Base-by-base conservation (phyloP, 2,329 filamentous ascomycete genomes). In the Ploettnerulaceae sp. region DNA sequence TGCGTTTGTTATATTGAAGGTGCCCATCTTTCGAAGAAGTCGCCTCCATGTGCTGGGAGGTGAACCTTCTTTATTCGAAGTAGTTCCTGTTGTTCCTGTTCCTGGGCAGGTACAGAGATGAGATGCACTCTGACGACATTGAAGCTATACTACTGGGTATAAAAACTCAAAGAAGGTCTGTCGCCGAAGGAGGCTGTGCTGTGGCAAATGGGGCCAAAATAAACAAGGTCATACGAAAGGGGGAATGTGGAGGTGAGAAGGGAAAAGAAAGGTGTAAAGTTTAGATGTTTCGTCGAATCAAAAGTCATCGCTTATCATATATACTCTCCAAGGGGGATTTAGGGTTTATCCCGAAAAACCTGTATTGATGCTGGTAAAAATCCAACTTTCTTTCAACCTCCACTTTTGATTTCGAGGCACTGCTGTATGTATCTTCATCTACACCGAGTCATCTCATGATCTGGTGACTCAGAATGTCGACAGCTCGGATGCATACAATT, bases 21-120 rank as follows among this genome's bases (percentile, higher is more conserved):
- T 58, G 52, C 45, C 57, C 60, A 59, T 61, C 53, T 56, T 54
- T 53, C 40, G 15, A 52, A 56, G 56, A 57, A 59, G 46, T 55
- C 47, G 53, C 55, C 54, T 55, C 49, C 31, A 44, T 46, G 48
- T 35, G 40, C 38, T 46, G 47, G 45, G 40, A 34, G 25, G 36
- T 12, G 46, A 14, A 17, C 53, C 40, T 52, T 51, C 46, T 57
- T 56, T 57, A 59, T 57, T 50, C 15, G 14, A n/a, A n/a, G n/a
- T n/a, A n/a, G n/a, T n/a, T n/a, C n/a, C n/a, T n/a, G n/a, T n/a
- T n/a, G n/a, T n/a, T n/a, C n/a, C n/a, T 45, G 39, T 33, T 17
- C 8, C 18, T 18, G 39, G 43, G 32, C 49, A 50, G 24, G 47
- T 17, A 43, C 51, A n/a, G n/a, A n/a, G n/a, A n/a, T n/a, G n/a